Percentiles rank a stretch among this genome's conserved stretches.
phyloP scores from a whole-genome alignment of 352 stramenopile species.

The Phytophthora rubi region DNA sequence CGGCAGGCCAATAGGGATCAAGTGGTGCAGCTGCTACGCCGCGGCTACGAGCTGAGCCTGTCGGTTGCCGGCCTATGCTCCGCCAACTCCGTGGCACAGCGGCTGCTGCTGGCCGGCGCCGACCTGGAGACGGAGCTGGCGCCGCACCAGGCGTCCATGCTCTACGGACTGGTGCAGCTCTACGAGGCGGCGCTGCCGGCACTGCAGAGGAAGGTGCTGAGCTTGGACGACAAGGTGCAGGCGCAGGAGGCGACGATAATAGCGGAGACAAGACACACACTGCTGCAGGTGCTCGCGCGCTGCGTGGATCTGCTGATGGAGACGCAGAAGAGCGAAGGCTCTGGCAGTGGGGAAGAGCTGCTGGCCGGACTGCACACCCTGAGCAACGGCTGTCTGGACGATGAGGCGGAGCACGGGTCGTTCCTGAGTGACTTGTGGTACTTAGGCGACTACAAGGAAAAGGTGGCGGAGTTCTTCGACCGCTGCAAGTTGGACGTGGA shows the following conservation, averaged over 20 bases:
- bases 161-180: constrained; percentile 55
- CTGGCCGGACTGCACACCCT: constrained; percentile 68
- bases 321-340: constrained; percentile 17
- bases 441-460: constrained; percentile 69
- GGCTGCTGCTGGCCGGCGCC: constrained; percentile 46
- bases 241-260: constrained; percentile 43
- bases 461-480: constrained; percentile 60
- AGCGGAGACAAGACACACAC: constrained; percentile 47
- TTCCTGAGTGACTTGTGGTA: constrained; percentile 79
- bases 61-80: constrained; percentile 41
- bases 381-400: constrained; percentile 58
- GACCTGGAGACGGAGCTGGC: constrained; percentile 35
- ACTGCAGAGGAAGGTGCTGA: constrained; percentile 53
- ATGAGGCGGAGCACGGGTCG: constrained; percentile 64
- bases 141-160: constrained; percentile 42
- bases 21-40: constrained; percentile 51
- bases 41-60: constrained; percentile 52
- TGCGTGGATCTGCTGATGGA: constrained; percentile 49
- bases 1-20: constrained; percentile 37
- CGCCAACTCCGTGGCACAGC: constrained; percentile 14
- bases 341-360: constrained; percentile 44
- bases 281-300: constrained; percentile 45
- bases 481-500: constrained; percentile 58
- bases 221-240: constrained; percentile 45
- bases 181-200: constrained; percentile 65